Percentiles rank a stretch among this genome's conserved stretches.
Conservation (phyloP, 1,139 yeast genomes). For the Geotrichum phurueaensis region DNA sequence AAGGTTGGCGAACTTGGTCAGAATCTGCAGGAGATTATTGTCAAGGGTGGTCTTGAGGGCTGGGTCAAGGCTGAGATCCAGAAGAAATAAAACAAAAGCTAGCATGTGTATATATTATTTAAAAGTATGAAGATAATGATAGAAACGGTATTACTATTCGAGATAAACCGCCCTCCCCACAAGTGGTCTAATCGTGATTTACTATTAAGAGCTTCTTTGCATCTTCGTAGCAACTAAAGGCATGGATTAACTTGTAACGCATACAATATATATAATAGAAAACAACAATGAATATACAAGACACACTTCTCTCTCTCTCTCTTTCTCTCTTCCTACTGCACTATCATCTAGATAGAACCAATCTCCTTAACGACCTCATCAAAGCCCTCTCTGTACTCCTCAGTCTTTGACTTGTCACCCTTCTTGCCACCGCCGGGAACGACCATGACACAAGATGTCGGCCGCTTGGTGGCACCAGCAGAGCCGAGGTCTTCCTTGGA, state of each 20-base stretch:
- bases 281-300: background rate
- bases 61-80: conserved; percentile 67
- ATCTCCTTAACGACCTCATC: conserved; percentile 96
- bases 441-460: conserved; percentile 95
- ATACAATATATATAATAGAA: conserved; percentile 2
- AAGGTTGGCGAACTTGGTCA: conserved; percentile 95
- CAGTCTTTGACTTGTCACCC: conserved; percentile 61
- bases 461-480: conserved; percentile 98
- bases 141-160: background rate
- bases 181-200: background rate
- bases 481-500: conserved; percentile 97
- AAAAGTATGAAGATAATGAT: background rate
- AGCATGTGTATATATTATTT: background rate
- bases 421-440: conserved; percentile 95
- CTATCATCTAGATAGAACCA: conserved; percentile 29
- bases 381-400: conserved; percentile 85
- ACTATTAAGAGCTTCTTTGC: background rate
- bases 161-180: background rate
- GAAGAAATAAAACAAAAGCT: background rate
- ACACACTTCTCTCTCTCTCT: background rate
- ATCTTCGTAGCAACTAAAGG: background rate
- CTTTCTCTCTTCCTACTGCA: background rate
- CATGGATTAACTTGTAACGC: background rate
- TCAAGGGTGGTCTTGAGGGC: conserved; percentile 95
- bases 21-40: conserved; percentile 91